Base-by-base conservation (phyloP, 139 green algal species). In the Astrephomene gubernaculifera region DNA sequence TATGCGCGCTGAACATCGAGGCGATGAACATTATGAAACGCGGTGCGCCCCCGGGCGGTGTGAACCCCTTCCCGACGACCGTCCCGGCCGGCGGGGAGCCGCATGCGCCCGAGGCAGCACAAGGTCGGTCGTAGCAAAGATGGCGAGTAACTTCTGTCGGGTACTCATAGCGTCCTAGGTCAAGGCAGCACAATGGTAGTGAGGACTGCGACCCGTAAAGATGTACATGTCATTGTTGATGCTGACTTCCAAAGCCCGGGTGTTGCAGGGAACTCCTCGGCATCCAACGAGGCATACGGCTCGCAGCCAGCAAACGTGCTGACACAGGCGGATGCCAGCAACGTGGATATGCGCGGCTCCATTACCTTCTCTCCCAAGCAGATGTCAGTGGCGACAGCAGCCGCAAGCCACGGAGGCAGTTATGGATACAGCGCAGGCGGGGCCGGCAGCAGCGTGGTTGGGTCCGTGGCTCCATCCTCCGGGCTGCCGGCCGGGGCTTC, bases 1-100 rank as follows among this genome's bases (percentile, higher is more conserved):
- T 96, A 31, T 95, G 92, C 64, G 93, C 93, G 4, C 84, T 96
- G 39, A 96, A 95, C 86, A 90, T 95, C 41, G 93, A 96, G 86
- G 93, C 93, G n/a, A 92, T 95, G 89, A 81, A 86, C 14, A 75
- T 96, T 17, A 93, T 94, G 89, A 95, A 95, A 84, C 80, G 88
- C 12, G 90, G 91, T 0, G 78, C 44, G 25, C 85, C 88, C 0
- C 65, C 87, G n/a, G 79, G 64, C 10, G 89, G 85, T 4, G 52
- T 29, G 31, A 88, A 90, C 75, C 81, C 88, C 17, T 71, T 90
- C 70, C 43, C 61, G 27, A 72, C 65, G 25, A 24, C 0, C 2
- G 33, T 81, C 29, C 69, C 85, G 53, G 33, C 64, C 29, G 53
- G 29, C 45, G 65, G 38, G 25, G 38, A 75, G 14, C 39, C n/a